Conservation (phyloP, 177 flowering plant genomes). For the Vitis hybrid region DNA sequence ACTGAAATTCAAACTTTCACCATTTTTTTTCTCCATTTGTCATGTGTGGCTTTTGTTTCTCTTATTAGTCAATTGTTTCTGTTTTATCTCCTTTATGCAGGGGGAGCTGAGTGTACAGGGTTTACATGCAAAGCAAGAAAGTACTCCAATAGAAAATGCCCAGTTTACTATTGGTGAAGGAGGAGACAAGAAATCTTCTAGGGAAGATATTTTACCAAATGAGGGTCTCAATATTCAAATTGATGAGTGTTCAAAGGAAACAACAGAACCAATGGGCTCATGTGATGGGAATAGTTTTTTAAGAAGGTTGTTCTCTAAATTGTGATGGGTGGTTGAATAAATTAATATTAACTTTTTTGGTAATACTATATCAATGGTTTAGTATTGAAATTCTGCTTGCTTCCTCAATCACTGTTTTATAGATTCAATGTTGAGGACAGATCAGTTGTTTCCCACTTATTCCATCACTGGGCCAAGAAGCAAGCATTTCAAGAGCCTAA, state of each 20-base stretch:
- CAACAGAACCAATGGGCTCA: constrained; percentile 31
- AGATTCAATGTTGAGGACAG: constrained; percentile 77
- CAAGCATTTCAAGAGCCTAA: constrained; percentile 87
- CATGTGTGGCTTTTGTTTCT: constrained; percentile 1
- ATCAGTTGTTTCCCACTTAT: constrained; percentile 70
- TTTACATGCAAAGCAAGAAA: constrained; percentile 16
- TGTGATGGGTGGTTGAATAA: neutral
- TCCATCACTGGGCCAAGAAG: constrained; percentile 95
- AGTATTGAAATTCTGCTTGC: neutral
- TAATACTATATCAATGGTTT: neutral
- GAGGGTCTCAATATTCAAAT: constrained; percentile 17
- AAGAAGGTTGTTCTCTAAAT: constrained; percentile 48
- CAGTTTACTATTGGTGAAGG: constrained; percentile 6
- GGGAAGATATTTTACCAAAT: constrained; percentile 14
- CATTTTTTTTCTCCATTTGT: too few relatives aligned
- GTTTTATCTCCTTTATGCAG: constrained; percentile 26
- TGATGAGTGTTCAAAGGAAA: constrained; percentile 33
- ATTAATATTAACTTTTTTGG: neutral
- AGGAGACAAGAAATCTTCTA: constrained; percentile 16
- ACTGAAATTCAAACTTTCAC: too few relatives aligned
- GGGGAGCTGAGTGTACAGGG: constrained; percentile 32
- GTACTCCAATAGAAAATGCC: constrained; percentile 18
- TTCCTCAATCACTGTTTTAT: constrained; percentile 7
- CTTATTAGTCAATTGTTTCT: neutral
- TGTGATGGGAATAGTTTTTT: constrained; percentile 56